Evolutionary conservation across 768 basidiomycete genomes (phyloP).

Genomic region (Agaricus sinodeliciosus): DNA sequence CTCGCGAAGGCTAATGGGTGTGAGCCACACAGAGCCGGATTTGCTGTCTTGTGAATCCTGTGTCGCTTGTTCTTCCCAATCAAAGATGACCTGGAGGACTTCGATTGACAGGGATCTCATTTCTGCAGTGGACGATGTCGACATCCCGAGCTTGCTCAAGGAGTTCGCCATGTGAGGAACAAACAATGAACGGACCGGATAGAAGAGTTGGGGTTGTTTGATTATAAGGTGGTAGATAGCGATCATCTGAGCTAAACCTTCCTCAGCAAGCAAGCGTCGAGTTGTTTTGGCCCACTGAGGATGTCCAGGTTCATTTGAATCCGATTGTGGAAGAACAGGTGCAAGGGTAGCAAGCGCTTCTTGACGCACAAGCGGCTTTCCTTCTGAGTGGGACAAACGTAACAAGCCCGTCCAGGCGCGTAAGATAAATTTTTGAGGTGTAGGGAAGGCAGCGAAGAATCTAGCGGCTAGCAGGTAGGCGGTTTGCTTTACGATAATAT

Average conservation of each 20-base stretch:
- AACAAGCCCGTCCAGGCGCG: slow-evolving; percentile 89
- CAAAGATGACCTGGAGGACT: slow-evolving; percentile 84
- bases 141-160: slow-evolving; percentile 82
- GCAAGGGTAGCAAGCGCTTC: slow-evolving; percentile 83
- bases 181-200: slow-evolving; percentile 87
- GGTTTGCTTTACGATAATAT: slow-evolving; percentile 88
- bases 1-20: slow-evolving; percentile 77
- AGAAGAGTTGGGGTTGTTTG: slow-evolving; percentile 87
- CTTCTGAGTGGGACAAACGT: slow-evolving; percentile 64
- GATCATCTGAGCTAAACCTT: slow-evolving; percentile 65
- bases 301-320: slow-evolving; percentile 49
- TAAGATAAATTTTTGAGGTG: slow-evolving; percentile 85
- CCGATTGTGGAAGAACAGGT: slow-evolving; percentile 65
- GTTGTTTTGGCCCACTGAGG: slow-evolving; percentile 85
- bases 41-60: slow-evolving; percentile 19
- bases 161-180: slow-evolving; percentile 91
- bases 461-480: slow-evolving; percentile 86
- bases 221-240: slow-evolving; percentile 91
- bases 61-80: slow-evolving; percentile 79
- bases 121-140: slow-evolving; percentile 62
- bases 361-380: slow-evolving; percentile 73
- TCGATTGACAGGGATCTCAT: slow-evolving; percentile 86
- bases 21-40: slow-evolving; percentile 45
- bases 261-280: slow-evolving; percentile 81
- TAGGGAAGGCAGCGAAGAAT: slow-evolving; percentile 86